Conservation (phyloP, 1,284 basidiomycete species). For the Heterobasidion irregulare region DNA sequence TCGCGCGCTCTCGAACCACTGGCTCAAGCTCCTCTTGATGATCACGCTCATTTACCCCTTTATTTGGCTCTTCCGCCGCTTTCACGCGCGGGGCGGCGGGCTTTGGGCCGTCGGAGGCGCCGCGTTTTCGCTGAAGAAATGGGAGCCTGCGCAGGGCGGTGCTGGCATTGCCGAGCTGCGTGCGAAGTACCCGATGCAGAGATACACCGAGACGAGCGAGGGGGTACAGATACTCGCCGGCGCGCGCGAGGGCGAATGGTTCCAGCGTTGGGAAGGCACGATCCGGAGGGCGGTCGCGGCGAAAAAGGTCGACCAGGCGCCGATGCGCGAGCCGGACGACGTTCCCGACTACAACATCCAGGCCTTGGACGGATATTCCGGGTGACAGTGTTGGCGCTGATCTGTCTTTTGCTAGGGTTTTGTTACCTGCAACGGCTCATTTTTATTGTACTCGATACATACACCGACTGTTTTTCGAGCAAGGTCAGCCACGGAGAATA, state of each 20-base stretch:
- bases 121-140: conserved; percentile 53
- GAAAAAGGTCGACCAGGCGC: neutral
- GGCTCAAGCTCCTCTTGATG: conserved; percentile 57
- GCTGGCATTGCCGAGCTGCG: conserved; percentile 9
- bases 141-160: conserved; percentile 17
- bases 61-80: conserved; percentile 65
- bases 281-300: conserved; percentile 30
- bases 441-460: too few relatives aligned
- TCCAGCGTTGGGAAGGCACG: conserved; percentile 62
- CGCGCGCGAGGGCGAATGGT: conserved; percentile 68
- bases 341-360: neutral
- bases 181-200: neutral
- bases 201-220: conserved; percentile 20
- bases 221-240: conserved; percentile 38
- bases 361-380: neutral
- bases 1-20: conserved; percentile 51
- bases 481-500: too few relatives aligned
- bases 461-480: too few relatives aligned
- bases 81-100: conserved; percentile 51
- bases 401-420: too few relatives aligned
- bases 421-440: too few relatives aligned
- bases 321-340: neutral
- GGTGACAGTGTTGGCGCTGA: neutral
- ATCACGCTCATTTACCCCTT: conserved; percentile 62
- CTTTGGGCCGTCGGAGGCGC: conserved; percentile 62